A percentile compares a stretch with the other conserved stretches of the same genome.
Conservation (phyloP, 495 filamentous ascomycete species). For the Copromyces sp. region DNA sequence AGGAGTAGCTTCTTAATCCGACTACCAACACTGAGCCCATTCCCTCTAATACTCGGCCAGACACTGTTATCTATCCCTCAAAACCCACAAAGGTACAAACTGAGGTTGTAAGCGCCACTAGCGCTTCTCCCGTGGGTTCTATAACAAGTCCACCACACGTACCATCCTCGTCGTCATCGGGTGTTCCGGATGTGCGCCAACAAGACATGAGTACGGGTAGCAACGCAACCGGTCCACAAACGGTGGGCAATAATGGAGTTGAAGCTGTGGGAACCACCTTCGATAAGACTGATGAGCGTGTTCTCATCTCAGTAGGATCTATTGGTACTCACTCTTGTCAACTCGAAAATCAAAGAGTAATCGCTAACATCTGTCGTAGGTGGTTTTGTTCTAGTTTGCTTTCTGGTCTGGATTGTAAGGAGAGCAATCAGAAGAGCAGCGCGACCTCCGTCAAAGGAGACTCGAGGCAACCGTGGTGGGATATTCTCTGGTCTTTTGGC, state of each 20-base stretch:
- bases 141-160: background rate
- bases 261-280: constrained; percentile 11
- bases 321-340: constrained; percentile 28
- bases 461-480: background rate
- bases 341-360: background rate
- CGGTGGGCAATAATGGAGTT: background rate
- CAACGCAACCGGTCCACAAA: background rate
- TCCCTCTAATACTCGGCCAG: background rate
- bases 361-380: constrained; percentile 14
- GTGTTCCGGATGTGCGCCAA: background rate
- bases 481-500: background rate
- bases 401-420: constrained; percentile 30
- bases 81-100: background rate
- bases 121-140: background rate
- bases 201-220: background rate
- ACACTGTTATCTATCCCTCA: background rate
- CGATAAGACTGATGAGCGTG: constrained; percentile 29
- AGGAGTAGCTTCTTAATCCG: background rate
- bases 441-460: constrained; percentile 12
- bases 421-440: constrained; percentile 21
- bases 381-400: constrained; percentile 32
- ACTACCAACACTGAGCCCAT: background rate
- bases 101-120: background rate
- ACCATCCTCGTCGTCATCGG: background rate
- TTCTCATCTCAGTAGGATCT: constrained; percentile 37